Evolutionary conservation across 139 green algal species (phyloP), one percentile per base, ranked within the genome.

Genomic region (Microglena sp.): DNA sequence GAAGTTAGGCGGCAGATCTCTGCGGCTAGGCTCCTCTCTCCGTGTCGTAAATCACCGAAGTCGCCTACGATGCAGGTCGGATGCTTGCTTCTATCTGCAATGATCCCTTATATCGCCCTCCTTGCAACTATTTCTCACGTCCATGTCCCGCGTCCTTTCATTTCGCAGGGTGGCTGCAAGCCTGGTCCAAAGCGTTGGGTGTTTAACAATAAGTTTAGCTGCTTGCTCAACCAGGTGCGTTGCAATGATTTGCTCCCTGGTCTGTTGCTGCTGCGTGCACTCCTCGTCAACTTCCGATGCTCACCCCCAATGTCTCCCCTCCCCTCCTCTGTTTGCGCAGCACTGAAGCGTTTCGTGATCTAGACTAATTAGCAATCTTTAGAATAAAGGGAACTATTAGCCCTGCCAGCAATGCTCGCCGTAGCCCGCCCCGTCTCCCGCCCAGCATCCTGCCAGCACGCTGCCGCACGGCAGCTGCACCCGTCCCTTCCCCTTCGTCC

Each of bases 141-240:
- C n/a, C n/a, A n/a, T n/a, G n/a, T n/a, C n/a, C n/a, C n/a, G n/a
- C n/a, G n/a, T n/a, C n/a, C n/a, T n/a, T n/a, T n/a, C n/a, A n/a
- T n/a, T n/a, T n/a, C 46, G 55, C 55, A 65, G 58, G 58, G 29
- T 4, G 4, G 7, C 58, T 33, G 24, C 5, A n/a, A 34, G 6
- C 33, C 34, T 50, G 33, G 33, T n/a, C 58, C 26, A 55, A 56
- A 40, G 15, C 55, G 55, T 33, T 91, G 84, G 84, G 81, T 89
- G 1, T 90, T 85, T 62, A 90, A 90, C 75, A 89, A 89, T 72
- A 90, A 90, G 73, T 90, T 78, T 59, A 64, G 77, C 24, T 64
- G 33, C 35, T 29, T 27, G n/a, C 2, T 67, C 26, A 61, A 64
- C 28, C 55, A n/a, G n/a, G n/a, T 59, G 21, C 55, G 29, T 32